Evolutionary conservation across 306 rosid genomes (phyloP).

Genomic region (Quercus parvula): DNA sequence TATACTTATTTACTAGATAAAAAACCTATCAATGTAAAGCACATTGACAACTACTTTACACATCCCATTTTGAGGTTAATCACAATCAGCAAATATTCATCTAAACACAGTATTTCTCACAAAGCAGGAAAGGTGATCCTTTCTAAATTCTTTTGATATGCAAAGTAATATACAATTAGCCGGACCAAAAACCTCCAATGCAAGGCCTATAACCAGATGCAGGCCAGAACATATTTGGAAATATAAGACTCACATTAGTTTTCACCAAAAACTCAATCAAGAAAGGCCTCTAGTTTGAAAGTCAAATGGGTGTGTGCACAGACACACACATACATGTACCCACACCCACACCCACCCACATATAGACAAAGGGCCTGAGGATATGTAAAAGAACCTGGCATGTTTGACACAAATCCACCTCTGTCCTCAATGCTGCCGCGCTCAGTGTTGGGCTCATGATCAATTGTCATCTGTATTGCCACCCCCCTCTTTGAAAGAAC

Average conservation of each 20-base stretch:
- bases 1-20: background rate
- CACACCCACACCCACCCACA: too few species aligned
- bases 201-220: background rate
- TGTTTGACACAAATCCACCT: slow-evolving; percentile 93
- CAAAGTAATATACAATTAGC: background rate
- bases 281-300: too few species aligned
- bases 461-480: slow-evolving; percentile 61
- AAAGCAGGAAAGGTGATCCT: background rate
- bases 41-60: background rate
- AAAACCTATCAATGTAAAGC: background rate
- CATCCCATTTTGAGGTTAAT: background rate
- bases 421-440: slow-evolving; percentile 68
- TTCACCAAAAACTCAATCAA: too few species aligned
- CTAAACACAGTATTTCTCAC: background rate
- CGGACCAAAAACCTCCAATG: background rate
- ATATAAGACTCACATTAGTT: background rate
- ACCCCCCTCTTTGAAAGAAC: slow-evolving; percentile 61
- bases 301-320: background rate
- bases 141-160: background rate
- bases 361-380: slow-evolving; percentile 16
- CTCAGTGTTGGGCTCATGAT: slow-evolving; percentile 88
- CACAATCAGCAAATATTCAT: background rate
- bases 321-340: background rate
- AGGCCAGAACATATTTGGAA: background rate
- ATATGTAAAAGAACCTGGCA: slow-evolving; percentile 69